Evolutionary conservation across 2,329 filamentous ascomycete species (phyloP), one percentile per base, ranked within the genome.

Genomic region (Verticillium dahliae): DNA sequence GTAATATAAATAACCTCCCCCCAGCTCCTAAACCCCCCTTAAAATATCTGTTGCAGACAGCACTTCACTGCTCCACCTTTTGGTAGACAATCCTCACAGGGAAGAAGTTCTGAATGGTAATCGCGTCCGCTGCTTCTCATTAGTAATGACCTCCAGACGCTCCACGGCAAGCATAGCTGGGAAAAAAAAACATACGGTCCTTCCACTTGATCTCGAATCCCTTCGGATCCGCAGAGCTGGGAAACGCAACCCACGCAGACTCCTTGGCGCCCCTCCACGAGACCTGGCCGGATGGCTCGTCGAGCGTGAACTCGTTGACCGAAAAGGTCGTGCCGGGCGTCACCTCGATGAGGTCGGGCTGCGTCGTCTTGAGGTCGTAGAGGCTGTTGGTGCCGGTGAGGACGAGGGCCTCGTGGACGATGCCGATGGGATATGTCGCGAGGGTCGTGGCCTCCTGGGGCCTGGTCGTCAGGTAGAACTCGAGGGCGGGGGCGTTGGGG

Each of bases 161-260:
- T 3, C 27, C 27, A 4, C 4, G 27, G 27, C 27, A 31, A 31
- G 27, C 31, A 18, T 18, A 33, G 31, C 4, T 10, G 9, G 27
- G 57, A 9, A 22, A 11, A 22, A 22, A 22, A 31, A 13, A 58
- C 57, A 22, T 58, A 50, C 57, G 22, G 14, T 58, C 57, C 15
- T 58, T 58, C 57, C 57, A 58, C 57, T 58, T 58, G 22, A 58
- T 39, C 14, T 50, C 38, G 27, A 31, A 58, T n/a, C 22, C 45
- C 9, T 31, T n/a, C 1, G 38, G 14, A 9, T 41, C 15, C 27
- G 41, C 38, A 4, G 27, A n/a, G 22, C 57, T 41, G 31, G 57
- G 57, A 41, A 58, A 58, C n/a, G 50, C 57, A 50, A 58, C 57
- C 57, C 57, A 58, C 18, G 18, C 34, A 6, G 38, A 27, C 38